These are phyloP conservation scores for Amanita exitialis DNA, from an alignment of 768 basidiomycete species.

Conservation along the genomic window DNA sequence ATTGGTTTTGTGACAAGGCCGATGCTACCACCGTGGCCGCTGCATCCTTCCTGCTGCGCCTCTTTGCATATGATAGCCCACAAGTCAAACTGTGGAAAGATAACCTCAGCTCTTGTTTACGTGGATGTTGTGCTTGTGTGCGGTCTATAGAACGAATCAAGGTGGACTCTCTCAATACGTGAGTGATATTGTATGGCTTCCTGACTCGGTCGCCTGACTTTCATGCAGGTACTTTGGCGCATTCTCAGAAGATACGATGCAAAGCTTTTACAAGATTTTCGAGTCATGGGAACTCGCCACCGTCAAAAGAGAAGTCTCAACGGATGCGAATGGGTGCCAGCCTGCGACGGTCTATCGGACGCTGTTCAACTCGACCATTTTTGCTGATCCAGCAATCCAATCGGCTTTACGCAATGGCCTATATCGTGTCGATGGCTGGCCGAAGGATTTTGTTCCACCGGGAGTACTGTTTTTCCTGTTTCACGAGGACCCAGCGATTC, in stretches of 20 bases:
- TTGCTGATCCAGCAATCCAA: slow-evolving; percentile 40
- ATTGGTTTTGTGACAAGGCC: slow-evolving; percentile 78
- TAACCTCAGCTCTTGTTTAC: slow-evolving; percentile 43
- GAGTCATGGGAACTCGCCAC: slow-evolving; percentile 52
- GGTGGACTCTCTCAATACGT: slow-evolving; percentile 59
- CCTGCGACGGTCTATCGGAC: slow-evolving; percentile 52
- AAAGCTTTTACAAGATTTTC: slow-evolving; percentile 51
- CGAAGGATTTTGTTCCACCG: slow-evolving; percentile 46
- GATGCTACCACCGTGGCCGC: slow-evolving; percentile 46
- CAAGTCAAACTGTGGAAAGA: slow-evolving; percentile 56
- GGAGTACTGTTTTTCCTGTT: slow-evolving; percentile 52
- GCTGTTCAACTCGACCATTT: slow-evolving; percentile 48
- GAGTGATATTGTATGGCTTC: slow-evolving; percentile 23
- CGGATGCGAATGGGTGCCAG: slow-evolving; percentile 10
- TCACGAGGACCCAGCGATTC: slow-evolving; percentile 34
- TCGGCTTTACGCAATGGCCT: slow-evolving; percentile 25
- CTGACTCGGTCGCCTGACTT: slow-evolving; percentile 5
- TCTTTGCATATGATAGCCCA: slow-evolving; percentile 66
- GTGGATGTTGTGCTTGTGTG: slow-evolving; percentile 62
- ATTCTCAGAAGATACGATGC: slow-evolving; percentile 39
- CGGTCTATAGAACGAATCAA: slow-evolving; percentile 57
- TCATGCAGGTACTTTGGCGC: slow-evolving; percentile 61
- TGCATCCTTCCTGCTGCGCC: slow-evolving; percentile 72
- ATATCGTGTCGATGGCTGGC: slow-evolving; percentile 36
- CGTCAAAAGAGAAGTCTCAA: slow-evolving; percentile 31